Percentiles rank a stretch among this genome's conserved stretches.
Conservation (phyloP, 306 rosid genomes). For the Ammopiptanthus mongolicus region DNA sequence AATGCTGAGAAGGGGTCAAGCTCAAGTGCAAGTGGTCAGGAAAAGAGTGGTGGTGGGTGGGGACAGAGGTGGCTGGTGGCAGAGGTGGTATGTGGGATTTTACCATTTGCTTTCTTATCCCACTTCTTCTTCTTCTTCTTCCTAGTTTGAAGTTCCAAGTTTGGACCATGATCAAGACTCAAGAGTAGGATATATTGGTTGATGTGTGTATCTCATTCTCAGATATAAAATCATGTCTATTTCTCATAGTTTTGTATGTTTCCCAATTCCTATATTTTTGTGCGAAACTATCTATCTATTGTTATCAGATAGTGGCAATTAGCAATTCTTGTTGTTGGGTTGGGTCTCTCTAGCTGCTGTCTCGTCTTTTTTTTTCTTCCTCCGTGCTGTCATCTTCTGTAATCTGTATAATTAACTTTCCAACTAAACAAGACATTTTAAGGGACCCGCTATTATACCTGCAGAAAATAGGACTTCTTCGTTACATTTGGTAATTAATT, state of each 20-base stretch:
- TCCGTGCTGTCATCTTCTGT: not conserved
- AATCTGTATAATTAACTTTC: not conserved
- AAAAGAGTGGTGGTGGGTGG: slow-evolving; percentile 35
- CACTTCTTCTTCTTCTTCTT: slow-evolving; percentile 24
- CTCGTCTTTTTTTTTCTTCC: not conserved
- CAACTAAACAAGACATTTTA: not conserved
- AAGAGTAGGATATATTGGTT: not conserved
- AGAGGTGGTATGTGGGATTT: slow-evolving; percentile 27
- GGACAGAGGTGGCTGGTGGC: slow-evolving; percentile 29
- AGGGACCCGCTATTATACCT: not conserved
- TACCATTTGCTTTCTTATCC: slow-evolving; percentile 35
- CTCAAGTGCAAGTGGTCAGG: slow-evolving; percentile 24
- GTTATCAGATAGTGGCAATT: not conserved
- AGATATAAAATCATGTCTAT: not conserved
- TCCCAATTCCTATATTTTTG: not conserved
- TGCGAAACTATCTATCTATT: not conserved
- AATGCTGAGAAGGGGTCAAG: slow-evolving; percentile 30
- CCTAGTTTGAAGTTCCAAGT: slow-evolving; percentile 11
- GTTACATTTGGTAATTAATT: not conserved
- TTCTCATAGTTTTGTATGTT: not conserved
- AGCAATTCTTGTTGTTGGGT: not conserved
- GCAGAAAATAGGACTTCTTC: not conserved
- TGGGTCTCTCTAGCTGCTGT: not conserved
- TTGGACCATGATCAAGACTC: slow-evolving; percentile 1
- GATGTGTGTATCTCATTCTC: not conserved